Conservation (phyloP, 441 rosid genomes). For the Aquilaria agallochum region DNA sequence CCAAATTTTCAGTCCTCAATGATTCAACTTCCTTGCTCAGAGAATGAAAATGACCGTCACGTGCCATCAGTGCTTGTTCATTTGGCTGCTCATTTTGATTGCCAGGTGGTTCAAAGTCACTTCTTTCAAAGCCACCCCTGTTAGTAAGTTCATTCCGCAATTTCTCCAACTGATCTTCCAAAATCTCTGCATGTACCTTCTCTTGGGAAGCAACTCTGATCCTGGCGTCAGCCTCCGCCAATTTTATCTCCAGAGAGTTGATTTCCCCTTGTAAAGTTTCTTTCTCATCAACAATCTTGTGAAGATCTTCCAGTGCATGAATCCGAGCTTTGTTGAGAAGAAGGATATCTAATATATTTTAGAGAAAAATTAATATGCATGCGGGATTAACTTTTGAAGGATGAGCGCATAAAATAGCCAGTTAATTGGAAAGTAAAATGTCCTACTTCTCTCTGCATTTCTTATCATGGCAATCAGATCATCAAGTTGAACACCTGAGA, state of each 20-base stretch:
- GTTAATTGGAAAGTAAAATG: conserved; percentile 11
- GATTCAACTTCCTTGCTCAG: conserved; percentile 58
- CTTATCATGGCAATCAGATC: conserved; percentile 77
- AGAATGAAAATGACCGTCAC: conserved; percentile 31
- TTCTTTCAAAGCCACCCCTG: conserved; percentile 27
- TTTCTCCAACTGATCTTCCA: conserved; percentile 73
- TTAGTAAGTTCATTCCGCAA: conserved; percentile 49
- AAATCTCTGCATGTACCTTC: conserved; percentile 63
- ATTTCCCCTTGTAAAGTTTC: conserved; percentile 77
- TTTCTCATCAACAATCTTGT: conserved; percentile 65
- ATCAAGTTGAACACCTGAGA: conserved; percentile 48
- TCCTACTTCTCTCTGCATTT: conserved; percentile 83
- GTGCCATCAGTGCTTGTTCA: conserved; percentile 25
- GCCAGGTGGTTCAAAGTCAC: conserved; percentile 16
- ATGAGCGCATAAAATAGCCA: conserved; percentile 6
- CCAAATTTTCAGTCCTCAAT: conserved; percentile 59
- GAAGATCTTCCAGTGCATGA: conserved; percentile 72
- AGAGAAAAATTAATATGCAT: conserved; percentile 7
- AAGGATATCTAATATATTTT: conserved; percentile 57
- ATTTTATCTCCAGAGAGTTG: conserved; percentile 55
- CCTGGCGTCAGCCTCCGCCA: conserved; percentile 87
- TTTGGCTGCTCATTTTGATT: conserved; percentile 21
- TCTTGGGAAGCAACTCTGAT: conserved; percentile 72
- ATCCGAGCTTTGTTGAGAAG: conserved; percentile 85
- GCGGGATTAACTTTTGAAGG: conserved; percentile 1